phyloP scores from a whole-genome alignment of 2,329 filamentous ascomycete genomes.

The Triangularia setosa region DNA sequence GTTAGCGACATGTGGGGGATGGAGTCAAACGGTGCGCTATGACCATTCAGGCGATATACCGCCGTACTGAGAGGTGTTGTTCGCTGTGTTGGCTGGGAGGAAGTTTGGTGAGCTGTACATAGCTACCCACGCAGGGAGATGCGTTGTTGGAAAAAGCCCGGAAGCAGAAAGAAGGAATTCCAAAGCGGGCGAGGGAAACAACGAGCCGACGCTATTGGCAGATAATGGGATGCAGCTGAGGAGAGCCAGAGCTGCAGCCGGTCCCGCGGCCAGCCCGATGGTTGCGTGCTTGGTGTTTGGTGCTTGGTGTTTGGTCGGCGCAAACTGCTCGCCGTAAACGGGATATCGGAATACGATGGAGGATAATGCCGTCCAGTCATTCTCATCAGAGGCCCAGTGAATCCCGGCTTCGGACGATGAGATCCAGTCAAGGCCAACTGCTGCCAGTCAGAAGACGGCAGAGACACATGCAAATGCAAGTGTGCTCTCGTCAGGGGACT shows the following conservation, averaged over 20 bases:
- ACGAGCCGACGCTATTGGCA: neutral
- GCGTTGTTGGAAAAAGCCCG: neutral
- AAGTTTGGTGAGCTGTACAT: neutral
- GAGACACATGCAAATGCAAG: neutral
- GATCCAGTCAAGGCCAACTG: neutral
- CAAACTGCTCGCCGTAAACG: neutral
- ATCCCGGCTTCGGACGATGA: slow-evolving; percentile 3
- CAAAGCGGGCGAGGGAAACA: neutral
- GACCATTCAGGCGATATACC: neutral
- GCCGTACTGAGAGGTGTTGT: no score
- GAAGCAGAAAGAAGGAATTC: slow-evolving; percentile 3
- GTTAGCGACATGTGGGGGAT: neutral
- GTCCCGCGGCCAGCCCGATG: neutral
- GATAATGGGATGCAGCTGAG: neutral
- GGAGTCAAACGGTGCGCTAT: neutral
- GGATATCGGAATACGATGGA: neutral
- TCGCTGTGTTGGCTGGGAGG: neutral
- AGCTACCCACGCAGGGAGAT: neutral
- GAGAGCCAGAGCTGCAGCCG: neutral
- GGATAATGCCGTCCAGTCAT: no score
- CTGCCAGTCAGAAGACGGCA: neutral
- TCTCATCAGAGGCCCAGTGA: no score
- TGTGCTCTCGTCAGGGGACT: neutral
- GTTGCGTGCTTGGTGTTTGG: neutral
- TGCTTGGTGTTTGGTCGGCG: slow-evolving; percentile 1